Evolutionary conservation across 2,329 filamentous ascomycete species (phyloP).

Genomic region (Aspergillus persii): DNA sequence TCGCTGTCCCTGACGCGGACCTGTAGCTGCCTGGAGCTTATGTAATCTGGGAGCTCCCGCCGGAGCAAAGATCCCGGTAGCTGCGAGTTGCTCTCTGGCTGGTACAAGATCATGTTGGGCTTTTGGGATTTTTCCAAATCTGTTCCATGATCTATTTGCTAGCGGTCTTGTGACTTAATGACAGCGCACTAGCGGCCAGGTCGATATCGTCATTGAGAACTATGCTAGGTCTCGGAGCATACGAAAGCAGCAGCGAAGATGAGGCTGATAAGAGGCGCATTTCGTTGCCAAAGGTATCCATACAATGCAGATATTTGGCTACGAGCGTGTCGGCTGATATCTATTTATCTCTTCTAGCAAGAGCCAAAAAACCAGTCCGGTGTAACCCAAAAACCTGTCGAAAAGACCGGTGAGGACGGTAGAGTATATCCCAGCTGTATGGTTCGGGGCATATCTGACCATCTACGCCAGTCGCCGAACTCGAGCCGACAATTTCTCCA

Average conservation of each 20-base stretch:
- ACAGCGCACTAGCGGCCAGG: not conserved
- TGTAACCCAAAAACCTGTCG: not conserved
- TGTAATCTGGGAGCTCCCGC: slow-evolving; percentile 20
- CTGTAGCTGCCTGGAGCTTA: slow-evolving; percentile 40
- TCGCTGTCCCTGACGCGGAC: slow-evolving; percentile 32
- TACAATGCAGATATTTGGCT: not conserved
- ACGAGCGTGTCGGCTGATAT: not conserved
- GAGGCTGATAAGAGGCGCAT: slow-evolving; percentile 28
- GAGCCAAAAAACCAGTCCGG: slow-evolving; percentile 3
- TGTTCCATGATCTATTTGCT: not conserved
- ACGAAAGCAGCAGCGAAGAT: slow-evolving; percentile 48
- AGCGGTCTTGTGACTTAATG: not conserved
- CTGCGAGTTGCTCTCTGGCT: no score
- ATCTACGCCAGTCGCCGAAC: not conserved
- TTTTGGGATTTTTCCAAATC: not conserved
- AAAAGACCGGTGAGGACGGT: slow-evolving; percentile 13
- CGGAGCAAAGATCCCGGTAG: not conserved
- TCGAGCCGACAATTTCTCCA: slow-evolving; percentile 1
- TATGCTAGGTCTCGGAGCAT: slow-evolving; percentile 44
- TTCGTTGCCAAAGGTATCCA: slow-evolving; percentile 24
- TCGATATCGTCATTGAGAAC: slow-evolving; percentile 8
- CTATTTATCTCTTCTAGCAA: not conserved
- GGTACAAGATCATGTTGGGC: no score
- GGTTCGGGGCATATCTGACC: not conserved
- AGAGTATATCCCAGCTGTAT: not conserved